Percentiles rank a stretch among this genome's conserved stretches.
Evolutionary conservation across 2,329 filamentous ascomycete genomes (phyloP).

Genomic region (Fusarium sp.): DNA sequence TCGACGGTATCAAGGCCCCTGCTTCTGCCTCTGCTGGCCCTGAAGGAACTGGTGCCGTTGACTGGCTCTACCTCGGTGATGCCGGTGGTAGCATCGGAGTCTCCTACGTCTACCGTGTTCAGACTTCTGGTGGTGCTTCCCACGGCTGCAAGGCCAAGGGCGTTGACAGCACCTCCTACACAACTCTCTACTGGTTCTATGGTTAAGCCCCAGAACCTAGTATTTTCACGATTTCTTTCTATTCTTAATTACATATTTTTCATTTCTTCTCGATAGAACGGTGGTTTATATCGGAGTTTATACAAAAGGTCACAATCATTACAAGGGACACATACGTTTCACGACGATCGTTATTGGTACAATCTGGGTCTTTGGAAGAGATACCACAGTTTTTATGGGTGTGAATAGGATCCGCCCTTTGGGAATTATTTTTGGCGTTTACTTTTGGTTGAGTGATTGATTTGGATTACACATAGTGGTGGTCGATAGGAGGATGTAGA

Average conservation of each 20-base stretch:
- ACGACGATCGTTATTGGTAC: slow-evolving; percentile 33
- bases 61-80: slow-evolving; percentile 63
- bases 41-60: slow-evolving; percentile 62
- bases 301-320: slow-evolving; percentile 37
- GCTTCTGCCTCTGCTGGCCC: slow-evolving; percentile 57
- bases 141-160: slow-evolving; percentile 58
- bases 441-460: slow-evolving; percentile 4
- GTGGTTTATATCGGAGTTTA: slow-evolving; percentile 37
- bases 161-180: slow-evolving; percentile 64
- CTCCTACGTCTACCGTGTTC: slow-evolving; percentile 63
- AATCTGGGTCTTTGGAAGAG: slow-evolving; percentile 33
- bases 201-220: slow-evolving; percentile 42
- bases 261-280: slow-evolving; percentile 28
- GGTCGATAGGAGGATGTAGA: background rate
- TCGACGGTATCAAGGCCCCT: slow-evolving; percentile 64
- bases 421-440: slow-evolving; percentile 15
- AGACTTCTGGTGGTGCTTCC: slow-evolving; percentile 63
- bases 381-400: slow-evolving; percentile 37
- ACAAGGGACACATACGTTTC: slow-evolving; percentile 33
- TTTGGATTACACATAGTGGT: slow-evolving; percentile 6
- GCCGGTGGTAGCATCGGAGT: slow-evolving; percentile 54
- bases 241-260: slow-evolving; percentile 38
- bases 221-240: slow-evolving; percentile 20
- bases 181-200: slow-evolving; percentile 70
- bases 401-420: slow-evolving; percentile 7